Base-by-base conservation (phyloP, 257 asterid species). In the Penstemon eatonii region DNA sequence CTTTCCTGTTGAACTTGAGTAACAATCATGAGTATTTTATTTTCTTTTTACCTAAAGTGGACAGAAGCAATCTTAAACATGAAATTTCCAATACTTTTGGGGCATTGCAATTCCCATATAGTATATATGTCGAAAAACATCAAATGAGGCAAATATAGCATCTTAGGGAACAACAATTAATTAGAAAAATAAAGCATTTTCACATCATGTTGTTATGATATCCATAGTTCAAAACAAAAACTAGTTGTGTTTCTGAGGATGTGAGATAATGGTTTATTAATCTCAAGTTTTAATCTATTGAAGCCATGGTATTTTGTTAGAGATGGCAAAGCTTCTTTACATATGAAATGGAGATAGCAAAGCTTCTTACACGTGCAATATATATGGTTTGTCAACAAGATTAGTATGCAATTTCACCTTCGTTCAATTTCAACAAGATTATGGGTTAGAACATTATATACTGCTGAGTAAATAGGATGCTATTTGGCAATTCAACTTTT, bases 51-150 rank as follows among this genome's bases (percentile, higher is more conserved):
- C 2, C 2, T 25, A 15, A 15, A 15, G 18, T 15, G 18, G 18
- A 12, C 1, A 46, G 41, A 33, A 67, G 65, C 12, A 9, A 5
- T 53, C 41, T 9, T 58, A 3, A 67, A 45, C 46, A 51, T 52
- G 66, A 58, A 67, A 19, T 4, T 60, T 65, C 7, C 47, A 44
- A 69, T 1, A 46, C 60, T 59, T 25, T 3, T 43, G 39, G 47
- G 56, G 37, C 56, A 56, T 13, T 42, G 25, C 6, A 36, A 25
- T 46, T 46, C 52, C 13, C 11, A 46, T 7, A 46, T 46, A 9
- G 9, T 46, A 25, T 1, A 25, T 25, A 25, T 25, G 2, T 25
- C 33, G 33, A 25, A 25, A 25, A 25, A 25, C 2, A 25, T 25
- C 33, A 25, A 25, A 25, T 25, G 33, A 25, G 2, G 33, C 33